Base-by-base conservation (phyloP, 495 filamentous ascomycete genomes). In the Diplogelasinospora grovesii region DNA sequence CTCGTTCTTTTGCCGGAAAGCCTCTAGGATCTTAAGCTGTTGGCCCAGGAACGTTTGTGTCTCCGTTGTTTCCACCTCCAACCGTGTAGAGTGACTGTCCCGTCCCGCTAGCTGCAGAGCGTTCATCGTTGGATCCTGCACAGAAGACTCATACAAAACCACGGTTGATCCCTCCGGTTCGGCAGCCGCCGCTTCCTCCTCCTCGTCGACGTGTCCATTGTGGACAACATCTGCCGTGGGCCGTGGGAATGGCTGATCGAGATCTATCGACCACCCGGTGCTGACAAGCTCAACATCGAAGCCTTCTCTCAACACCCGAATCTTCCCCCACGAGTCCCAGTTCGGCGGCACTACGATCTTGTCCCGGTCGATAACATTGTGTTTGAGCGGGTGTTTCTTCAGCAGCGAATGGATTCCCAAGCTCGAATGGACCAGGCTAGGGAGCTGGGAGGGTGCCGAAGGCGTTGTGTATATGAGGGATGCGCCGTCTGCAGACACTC, bases 241-340 rank as follows among this genome's bases (percentile, higher is more conserved):
- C n/a, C n/a, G n/a, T n/a, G n/a, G n/a, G 60, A 68, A 57, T 38
- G 67, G 46, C 30, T 78, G 73, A 43, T 83, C 74, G 39, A 92
- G 81, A 49, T 96, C 89, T 33, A 83, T 72, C 13, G 79, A 78
- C 89, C 89, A 96, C 13, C 81, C 85, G 32, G 76, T 79, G 52
- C 84, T 90, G 22, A 89, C 77, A 4, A 74, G 76, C 65, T 98
- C 92, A 30, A 93, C 84, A 46, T 95, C 87, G 54, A 96, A 97
- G 10, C 83, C 86, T 66, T 96, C 93, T n/a, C 86, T 73, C 13
- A 97, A 69, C 27, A 96, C 85, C 15, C 89, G 76, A 43, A 99
- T 95, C 63, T 97, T 99, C 20, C 86, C 90, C 88, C 90, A 96
- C 0, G 89, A 95, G 60, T 99, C 92, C 93, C 93, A 97, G 57